Base-by-base conservation (phyloP, 176 grass and related monocot genomes). In the Triticum turgidum region DNA sequence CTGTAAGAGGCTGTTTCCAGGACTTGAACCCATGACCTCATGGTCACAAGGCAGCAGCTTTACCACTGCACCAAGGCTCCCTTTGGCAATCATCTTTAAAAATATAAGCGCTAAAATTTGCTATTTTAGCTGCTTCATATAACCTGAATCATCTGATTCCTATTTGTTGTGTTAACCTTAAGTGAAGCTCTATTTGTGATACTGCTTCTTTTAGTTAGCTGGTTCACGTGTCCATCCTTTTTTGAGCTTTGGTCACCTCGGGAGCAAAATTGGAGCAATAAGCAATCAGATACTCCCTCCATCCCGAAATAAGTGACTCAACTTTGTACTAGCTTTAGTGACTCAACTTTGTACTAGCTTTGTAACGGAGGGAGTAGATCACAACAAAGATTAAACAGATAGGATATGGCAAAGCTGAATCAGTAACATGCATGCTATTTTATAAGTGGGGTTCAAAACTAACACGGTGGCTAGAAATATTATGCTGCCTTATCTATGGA, bases 31-130 rank as follows among this genome's bases (percentile, higher is more conserved):
- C 24, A 24, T 24, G 24, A 24, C 24, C 0, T 24, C 24, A 24
- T 24, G 24, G 24, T 24, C 24, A 24, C 24, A 24, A 24, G 24
- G 24, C 24, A 24, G 24, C 24, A 24, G 24, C 24, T 24, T 24
- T 24, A 24, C 0, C 24, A 24, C 0, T 24, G 24, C 24, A 0
- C 24, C 24, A 24, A 24, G 24, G 24, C 17, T 59, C 34, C 49
- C 11, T 73, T 64, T 8, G 39, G 71, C n/a, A 32, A 63, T 83
- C 22, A 52, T 86, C 39, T 38, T 68, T 59, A 59, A 84, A 61
- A 51, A 56, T 52, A 64, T 25, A 68, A 67, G 9, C 38, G 61
- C 51, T 51, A 80, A 22, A 80, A 22, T 30, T 51, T 81, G 47
- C 15, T 77, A n/a, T 58, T 32, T 63, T 69, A 41, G 27, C 37